Percentiles rank a stretch among this genome's conserved stretches.
phyloP scores from a whole-genome alignment of 345 rosid species.

The Hypericum perforatum region DNA sequence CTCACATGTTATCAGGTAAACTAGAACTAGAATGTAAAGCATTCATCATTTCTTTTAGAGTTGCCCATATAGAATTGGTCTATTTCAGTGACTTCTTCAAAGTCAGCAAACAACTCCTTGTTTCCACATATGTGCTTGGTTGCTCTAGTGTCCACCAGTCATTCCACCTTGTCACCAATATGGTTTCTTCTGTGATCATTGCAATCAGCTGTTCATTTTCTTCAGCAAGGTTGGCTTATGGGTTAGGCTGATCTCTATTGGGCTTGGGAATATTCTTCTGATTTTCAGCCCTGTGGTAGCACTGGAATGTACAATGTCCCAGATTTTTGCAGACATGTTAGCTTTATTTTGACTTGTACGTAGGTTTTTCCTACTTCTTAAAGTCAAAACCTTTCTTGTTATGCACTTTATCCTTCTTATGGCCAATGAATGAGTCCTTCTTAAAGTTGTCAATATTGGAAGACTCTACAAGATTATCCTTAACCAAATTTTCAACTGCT shows the following conservation, averaged over 20 bases:
- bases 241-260: neutral
- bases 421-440: no score
- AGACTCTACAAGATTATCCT: neutral
- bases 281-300: neutral
- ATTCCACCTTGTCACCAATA: neutral
- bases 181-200: neutral
- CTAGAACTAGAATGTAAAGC: neutral
- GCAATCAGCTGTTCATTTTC: neutral
- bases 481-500: neutral
- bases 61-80: neutral
- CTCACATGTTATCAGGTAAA: neutral
- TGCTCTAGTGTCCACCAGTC: neutral
- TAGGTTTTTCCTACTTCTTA: neutral
- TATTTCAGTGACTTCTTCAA: neutral
- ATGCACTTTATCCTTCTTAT: neutral
- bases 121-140: neutral
- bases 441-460: neutral
- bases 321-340: neutral
- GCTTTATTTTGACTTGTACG: neutral
- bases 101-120: neutral
- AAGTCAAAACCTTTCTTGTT: neutral
- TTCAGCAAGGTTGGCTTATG: neutral
- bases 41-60: slow-evolving; percentile 8
- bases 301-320: neutral
- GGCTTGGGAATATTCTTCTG: neutral